A percentile compares a stretch with the other conserved stretches of the same genome.
phyloP scores from a whole-genome alignment of 371 early-diverging fungal genomes.

The Apophysomyces variabilis region DNA sequence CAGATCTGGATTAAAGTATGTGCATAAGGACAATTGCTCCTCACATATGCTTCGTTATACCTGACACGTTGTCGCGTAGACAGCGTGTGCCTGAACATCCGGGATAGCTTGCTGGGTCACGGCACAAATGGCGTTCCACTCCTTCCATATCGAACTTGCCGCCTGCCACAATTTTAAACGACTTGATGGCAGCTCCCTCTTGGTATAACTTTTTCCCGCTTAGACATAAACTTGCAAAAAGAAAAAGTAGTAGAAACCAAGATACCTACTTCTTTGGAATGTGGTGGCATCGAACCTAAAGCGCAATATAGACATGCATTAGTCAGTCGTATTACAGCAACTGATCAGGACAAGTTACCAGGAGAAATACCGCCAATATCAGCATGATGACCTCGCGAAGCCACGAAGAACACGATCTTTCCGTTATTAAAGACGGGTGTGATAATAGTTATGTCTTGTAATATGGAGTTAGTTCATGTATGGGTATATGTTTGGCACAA shows the following conservation, averaged over 20 bases:
- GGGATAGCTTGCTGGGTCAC: conserved; percentile 84
- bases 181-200: conserved; percentile 93
- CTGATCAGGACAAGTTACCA: conserved; percentile 33
- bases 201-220: conserved; percentile 65
- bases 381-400: conserved; percentile 96
- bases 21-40: neutral
- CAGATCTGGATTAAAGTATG: conserved; percentile 63
- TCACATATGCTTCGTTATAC: conserved; percentile 18
- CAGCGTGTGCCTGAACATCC: conserved; percentile 90
- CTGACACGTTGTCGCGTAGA: conserved; percentile 85
- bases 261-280: conserved; percentile 67
- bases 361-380: conserved; percentile 93
- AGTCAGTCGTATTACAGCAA: neutral
- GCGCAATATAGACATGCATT: neutral
- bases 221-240: no score
- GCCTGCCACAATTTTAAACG: conserved; percentile 84
- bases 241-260: no score
- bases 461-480: neutral
- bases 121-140: conserved; percentile 70
- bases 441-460: conserved; percentile 88
- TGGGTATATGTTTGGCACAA: neutral
- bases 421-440: conserved; percentile 92
- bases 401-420: conserved; percentile 91
- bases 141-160: conserved; percentile 84
- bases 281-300: conserved; percentile 75